Conservation (phyloP, 2,329 filamentous ascomycete genomes). For the Neonectria magnoliae region DNA sequence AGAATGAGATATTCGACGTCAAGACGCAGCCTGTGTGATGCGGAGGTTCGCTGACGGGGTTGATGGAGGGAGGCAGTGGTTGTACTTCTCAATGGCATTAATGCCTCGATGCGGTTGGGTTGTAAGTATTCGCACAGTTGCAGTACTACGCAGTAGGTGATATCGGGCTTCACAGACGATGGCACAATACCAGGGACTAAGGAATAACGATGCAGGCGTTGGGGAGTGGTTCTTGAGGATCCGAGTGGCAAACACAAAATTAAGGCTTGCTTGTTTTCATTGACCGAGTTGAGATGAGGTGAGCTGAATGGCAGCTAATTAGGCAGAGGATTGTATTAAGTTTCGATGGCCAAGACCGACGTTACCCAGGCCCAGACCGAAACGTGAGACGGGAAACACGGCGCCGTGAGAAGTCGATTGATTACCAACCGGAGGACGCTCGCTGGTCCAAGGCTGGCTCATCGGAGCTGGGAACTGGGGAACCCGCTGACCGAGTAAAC, state of each 20-base stretch:
- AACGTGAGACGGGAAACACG: not conserved
- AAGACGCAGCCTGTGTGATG: conserved; percentile 45
- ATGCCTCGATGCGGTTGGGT: not conserved
- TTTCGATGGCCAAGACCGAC: not conserved
- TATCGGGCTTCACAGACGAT: not conserved
- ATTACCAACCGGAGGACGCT: not conserved
- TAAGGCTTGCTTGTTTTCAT: not conserved
- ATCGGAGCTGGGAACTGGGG: not conserved
- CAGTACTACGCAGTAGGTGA: not conserved
- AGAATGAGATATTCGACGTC: conserved; percentile 82
- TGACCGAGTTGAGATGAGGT: not conserved
- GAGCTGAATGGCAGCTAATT: not conserved
- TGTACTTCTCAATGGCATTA: not conserved
- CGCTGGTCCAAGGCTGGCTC: not conserved
- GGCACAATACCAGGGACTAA: not conserved
- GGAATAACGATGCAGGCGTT: not conserved
- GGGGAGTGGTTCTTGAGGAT: not conserved
- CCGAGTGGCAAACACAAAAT: not conserved
- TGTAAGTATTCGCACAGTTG: not conserved
- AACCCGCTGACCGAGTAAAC: not conserved
- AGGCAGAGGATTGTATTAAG: not conserved
- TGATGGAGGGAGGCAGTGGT: too few species aligned
- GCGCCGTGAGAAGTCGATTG: not conserved
- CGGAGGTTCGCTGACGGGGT: not conserved
- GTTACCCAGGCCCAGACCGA: not conserved